Evolutionary conservation across 2,329 filamentous ascomycete genomes (phyloP).

Genomic region (Paecilomyces sp.): DNA sequence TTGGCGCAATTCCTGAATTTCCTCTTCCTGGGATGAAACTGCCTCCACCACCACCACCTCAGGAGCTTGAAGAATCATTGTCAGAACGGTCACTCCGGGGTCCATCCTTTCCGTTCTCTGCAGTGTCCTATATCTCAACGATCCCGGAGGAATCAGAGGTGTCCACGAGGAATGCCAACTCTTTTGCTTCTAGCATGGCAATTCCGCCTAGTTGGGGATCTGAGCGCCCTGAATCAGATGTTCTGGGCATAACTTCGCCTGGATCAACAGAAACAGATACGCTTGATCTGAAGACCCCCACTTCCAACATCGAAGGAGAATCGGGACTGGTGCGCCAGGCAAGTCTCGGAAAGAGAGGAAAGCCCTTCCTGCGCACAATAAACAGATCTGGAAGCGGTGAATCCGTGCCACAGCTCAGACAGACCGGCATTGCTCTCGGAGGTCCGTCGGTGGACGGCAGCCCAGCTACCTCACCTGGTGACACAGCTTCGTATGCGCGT

Average conservation of each 20-base stretch:
- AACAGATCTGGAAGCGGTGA: slow-evolving; percentile 9
- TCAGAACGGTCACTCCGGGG: slow-evolving; percentile 19
- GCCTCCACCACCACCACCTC: neutral
- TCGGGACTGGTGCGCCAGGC: slow-evolving; percentile 18
- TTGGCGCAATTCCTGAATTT: slow-evolving; percentile 20
- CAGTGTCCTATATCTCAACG: slow-evolving; percentile 63
- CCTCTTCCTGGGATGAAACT: slow-evolving; percentile 7
- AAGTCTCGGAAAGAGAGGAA: slow-evolving; percentile 22
- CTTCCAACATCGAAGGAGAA: slow-evolving; percentile 10
- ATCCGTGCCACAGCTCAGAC: neutral
- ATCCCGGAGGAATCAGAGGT: slow-evolving; percentile 65
- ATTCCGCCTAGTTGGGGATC: slow-evolving; percentile 63
- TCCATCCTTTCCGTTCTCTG: slow-evolving; percentile 43
- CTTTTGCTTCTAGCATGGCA: slow-evolving; percentile 63
- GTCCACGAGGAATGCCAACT: slow-evolving; percentile 48
- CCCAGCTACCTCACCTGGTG: neutral
- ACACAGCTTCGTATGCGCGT: neutral
- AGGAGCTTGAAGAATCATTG: neutral
- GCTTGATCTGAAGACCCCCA: neutral
- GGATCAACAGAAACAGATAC: slow-evolving; percentile 8
- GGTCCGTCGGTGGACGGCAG: slow-evolving; percentile 19
- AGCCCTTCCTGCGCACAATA: slow-evolving; percentile 23
- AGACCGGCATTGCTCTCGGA: neutral
- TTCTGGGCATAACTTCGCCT: slow-evolving; percentile 22
- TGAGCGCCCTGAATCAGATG: slow-evolving; percentile 40